These are phyloP conservation scores for Haplosporangium gracile DNA, from an alignment of 192 early-diverging fungal genomes.

Conservation along the genomic window DNA sequence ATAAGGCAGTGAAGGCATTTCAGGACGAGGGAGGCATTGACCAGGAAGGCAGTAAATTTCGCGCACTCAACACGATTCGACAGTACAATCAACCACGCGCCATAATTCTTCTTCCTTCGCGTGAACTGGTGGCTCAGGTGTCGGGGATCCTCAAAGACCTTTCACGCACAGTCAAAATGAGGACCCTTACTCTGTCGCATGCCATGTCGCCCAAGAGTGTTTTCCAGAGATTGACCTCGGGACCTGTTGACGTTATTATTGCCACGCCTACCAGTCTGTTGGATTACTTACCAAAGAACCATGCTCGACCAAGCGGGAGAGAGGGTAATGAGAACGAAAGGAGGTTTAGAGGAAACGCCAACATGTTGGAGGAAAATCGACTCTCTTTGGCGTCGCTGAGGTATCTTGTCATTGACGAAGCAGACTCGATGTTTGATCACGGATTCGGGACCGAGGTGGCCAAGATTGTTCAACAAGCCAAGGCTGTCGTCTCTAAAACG, in stretches of 20 bases:
- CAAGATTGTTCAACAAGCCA: conserved; percentile 63
- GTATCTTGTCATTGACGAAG: conserved; percentile 92
- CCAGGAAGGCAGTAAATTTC: conserved; percentile 22
- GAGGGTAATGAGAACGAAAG: conserved; percentile 8
- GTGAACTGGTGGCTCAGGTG: conserved; percentile 89
- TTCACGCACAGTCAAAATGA: conserved; percentile 76
- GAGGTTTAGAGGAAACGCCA: conserved; percentile 16
- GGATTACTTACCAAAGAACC: conserved; percentile 56
- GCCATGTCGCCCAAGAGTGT: conserved; percentile 61
- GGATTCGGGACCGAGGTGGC: conserved; percentile 79
- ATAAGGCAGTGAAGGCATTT: conserved; percentile 50
- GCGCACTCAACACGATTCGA: conserved; percentile 60
- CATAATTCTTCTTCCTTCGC: conserved; percentile 88
- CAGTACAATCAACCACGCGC: conserved; percentile 84
- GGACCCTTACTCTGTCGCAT: conserved; percentile 73
- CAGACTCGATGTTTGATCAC: conserved; percentile 91
- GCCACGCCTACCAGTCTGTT: conserved; percentile 84
- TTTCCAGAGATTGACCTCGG: conserved; percentile 60
- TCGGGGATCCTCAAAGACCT: conserved; percentile 78
- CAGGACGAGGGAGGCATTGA: conserved; percentile 34
- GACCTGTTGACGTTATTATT: conserved; percentile 88
- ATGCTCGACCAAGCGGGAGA: neutral
- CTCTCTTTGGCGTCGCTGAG: conserved; percentile 74
- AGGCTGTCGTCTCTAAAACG: conserved; percentile 1
- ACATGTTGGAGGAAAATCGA: conserved; percentile 47